phyloP scores from a whole-genome alignment of 305 asterid species.

The Fraxinus platypoda region DNA sequence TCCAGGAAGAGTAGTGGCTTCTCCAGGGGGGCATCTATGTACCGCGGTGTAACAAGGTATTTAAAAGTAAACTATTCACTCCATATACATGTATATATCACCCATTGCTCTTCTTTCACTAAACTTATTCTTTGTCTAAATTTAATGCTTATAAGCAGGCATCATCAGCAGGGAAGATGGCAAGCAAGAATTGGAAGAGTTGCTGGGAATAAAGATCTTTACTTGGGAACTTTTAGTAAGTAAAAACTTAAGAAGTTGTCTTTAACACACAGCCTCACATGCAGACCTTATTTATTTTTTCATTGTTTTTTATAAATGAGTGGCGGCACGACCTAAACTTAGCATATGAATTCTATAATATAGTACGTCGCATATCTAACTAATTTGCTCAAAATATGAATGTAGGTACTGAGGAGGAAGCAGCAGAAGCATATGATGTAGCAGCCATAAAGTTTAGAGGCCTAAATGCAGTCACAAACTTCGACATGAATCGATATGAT shows the following conservation, averaged over 20 bases:
- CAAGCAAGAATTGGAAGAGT: slow-evolving; percentile 92
- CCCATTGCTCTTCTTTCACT: neutral
- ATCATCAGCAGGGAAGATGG: slow-evolving; percentile 96
- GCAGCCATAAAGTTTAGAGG: slow-evolving; percentile 94
- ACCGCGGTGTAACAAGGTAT: slow-evolving; percentile 92
- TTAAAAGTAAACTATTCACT: too few species aligned
- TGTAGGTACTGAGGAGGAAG: slow-evolving; percentile 87
- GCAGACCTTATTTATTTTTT: too few species aligned
- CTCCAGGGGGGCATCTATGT: slow-evolving; percentile 91
- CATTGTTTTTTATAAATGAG: too few species aligned
- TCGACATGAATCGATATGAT: slow-evolving; percentile 86
- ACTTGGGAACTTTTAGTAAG: slow-evolving; percentile 85
- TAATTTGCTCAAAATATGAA: neutral
- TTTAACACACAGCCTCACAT: neutral
- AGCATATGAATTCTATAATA: too few species aligned
- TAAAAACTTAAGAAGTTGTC: neutral
- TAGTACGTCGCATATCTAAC: too few species aligned
- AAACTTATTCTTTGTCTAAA: slow-evolving; percentile 7
- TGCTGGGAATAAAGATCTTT: slow-evolving; percentile 89
- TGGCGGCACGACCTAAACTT: too few species aligned
- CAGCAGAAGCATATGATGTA: slow-evolving; percentile 90
- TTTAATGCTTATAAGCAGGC: slow-evolving; percentile 43
- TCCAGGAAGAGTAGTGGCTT: slow-evolving; percentile 90
- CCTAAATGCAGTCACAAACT: slow-evolving; percentile 75
- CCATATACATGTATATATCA: too few species aligned